Percentiles rank a stretch among this genome's conserved stretches.
Conservation (phyloP, 1,284 basidiomycete genomes). For the Cryptococcus sp. region DNA sequence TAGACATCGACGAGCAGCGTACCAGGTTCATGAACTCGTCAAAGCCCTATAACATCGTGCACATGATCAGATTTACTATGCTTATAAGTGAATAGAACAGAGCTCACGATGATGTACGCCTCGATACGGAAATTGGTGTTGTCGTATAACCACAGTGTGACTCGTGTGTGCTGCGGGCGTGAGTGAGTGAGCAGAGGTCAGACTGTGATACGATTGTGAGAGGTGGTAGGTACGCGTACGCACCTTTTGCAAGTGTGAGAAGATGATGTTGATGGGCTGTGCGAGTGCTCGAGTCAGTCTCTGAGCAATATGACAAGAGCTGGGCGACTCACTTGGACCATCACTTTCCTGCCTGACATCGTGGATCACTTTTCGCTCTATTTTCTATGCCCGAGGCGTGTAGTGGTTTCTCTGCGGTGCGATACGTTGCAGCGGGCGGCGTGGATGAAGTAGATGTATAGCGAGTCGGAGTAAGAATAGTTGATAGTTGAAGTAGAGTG, state of each 20-base stretch:
- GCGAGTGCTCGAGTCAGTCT: conserved; percentile 2
- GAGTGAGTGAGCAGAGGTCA: conserved; percentile 13
- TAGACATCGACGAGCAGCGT: conserved; percentile 1
- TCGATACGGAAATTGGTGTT: conserved; percentile 96
- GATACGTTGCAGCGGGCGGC: no score
- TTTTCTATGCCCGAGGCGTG: conserved; percentile 22
- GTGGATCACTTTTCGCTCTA: conserved; percentile 42
- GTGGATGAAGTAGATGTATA: not conserved
- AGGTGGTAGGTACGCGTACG: conserved; percentile 14
- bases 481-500: not conserved
- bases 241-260: conserved; percentile 86
- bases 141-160: conserved; percentile 95
- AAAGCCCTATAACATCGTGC: conserved; percentile 70
- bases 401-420: no score
- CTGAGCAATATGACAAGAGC: not conserved
- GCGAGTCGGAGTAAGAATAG: not conserved
- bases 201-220: not conserved
- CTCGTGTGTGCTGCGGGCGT: conserved; percentile 69
- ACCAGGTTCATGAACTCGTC: conserved; percentile 99
- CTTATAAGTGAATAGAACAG: not conserved
- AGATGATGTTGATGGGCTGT: conserved; percentile 87
- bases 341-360: conserved; percentile 92
- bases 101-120: conserved; percentile 82
- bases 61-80: no score
- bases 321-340: conserved; percentile 79